Percentiles rank a stretch among this genome's conserved stretches.
phyloP scores from a whole-genome alignment of 2,329 filamentous ascomycete genomes.

The Aspergillus calidoustus region DNA sequence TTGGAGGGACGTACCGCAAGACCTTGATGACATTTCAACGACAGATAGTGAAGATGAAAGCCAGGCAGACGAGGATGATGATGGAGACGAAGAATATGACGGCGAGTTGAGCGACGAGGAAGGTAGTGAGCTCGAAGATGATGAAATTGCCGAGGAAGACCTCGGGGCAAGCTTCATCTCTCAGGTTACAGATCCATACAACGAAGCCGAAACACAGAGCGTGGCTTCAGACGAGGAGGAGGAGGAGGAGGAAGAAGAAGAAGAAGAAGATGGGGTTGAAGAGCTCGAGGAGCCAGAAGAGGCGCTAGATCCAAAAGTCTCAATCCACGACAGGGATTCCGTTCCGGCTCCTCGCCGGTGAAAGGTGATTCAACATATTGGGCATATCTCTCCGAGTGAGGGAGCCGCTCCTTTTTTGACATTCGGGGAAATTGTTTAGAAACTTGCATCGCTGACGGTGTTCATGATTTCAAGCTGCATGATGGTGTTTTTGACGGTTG shows the following conservation, averaged over 20 bases:
- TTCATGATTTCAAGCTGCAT: conserved; percentile 7
- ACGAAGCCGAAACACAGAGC: conserved; percentile 51
- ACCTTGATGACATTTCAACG: conserved; percentile 85
- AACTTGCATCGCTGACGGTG: conserved; percentile 17
- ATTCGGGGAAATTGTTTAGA: conserved; percentile 1
- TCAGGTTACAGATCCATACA: conserved; percentile 42
- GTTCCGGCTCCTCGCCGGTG: conserved; percentile 5
- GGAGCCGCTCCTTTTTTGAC: not conserved
- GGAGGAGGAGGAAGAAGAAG: conserved; percentile 22
- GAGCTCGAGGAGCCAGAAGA: conserved; percentile 4
- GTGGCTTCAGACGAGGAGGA: conserved; percentile 26
- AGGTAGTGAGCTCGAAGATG: conserved; percentile 51
- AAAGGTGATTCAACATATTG: conserved; percentile 2
- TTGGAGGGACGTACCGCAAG: conserved; percentile 84
- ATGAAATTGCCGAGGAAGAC: conserved; percentile 58
- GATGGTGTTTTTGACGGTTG: conserved; percentile 13
- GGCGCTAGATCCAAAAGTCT: not conserved
- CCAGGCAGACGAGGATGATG: conserved; percentile 49
- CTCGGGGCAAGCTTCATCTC: conserved; percentile 43
- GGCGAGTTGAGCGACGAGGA: conserved; percentile 56
- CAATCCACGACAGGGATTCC: conserved; percentile 4
- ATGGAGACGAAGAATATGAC: conserved; percentile 49
- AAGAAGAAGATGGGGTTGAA: not conserved
- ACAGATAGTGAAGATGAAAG: conserved; percentile 68
- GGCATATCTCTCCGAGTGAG: conserved; percentile 13